phyloP scores from a whole-genome alignment of 306 rosid genomes.

The Morella rubra region DNA sequence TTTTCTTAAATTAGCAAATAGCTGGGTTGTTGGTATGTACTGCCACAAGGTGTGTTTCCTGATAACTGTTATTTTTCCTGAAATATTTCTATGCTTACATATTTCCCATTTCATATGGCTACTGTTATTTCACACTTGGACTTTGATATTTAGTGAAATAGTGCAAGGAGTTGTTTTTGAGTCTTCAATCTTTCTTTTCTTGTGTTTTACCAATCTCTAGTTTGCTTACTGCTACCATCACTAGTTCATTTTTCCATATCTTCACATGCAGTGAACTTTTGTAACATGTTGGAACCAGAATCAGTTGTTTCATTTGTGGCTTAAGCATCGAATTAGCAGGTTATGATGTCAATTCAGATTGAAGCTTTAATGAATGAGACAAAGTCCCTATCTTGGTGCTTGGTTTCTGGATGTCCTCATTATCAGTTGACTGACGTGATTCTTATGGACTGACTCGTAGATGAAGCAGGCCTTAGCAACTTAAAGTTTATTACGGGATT shows the following conservation, averaged over 20 bases:
- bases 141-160: background rate
- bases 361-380: background rate
- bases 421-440: background rate
- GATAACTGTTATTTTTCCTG: constrained; percentile 10
- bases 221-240: background rate
- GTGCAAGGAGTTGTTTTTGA: background rate
- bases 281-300: background rate
- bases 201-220: background rate
- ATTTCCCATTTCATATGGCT: background rate
- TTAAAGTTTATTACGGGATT: too few relatives aligned
- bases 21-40: constrained; percentile 87
- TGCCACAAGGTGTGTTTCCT: constrained; percentile 80
- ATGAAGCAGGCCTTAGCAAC: too few relatives aligned
- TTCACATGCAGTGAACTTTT: background rate
- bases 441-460: too few relatives aligned
- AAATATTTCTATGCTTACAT: background rate
- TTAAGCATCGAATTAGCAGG: background rate
- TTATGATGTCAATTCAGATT: background rate
- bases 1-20: constrained; percentile 65
- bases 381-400: background rate
- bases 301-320: background rate
- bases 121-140: background rate
- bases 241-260: background rate
- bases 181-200: background rate
- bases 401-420: background rate